Percentiles rank a stretch among this genome's conserved stretches.
Conservation (phyloP, 352 stramenopile species). For the Phytopythium oedochilum region DNA sequence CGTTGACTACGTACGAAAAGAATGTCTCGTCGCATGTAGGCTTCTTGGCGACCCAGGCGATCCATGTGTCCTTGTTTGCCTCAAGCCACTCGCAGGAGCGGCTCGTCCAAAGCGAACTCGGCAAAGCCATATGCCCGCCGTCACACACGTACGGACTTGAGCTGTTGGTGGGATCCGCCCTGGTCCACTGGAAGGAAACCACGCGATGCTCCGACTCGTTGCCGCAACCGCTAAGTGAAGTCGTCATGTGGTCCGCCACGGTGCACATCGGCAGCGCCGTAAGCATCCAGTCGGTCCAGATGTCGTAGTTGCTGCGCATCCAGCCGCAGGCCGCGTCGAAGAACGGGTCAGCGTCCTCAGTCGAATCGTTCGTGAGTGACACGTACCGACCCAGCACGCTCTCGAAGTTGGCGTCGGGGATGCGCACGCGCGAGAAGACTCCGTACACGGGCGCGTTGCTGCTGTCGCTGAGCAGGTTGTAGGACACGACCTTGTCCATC, state of each 20-base stretch:
- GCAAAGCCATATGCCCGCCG: conserved; percentile 5
- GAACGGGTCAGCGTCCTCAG: conserved; percentile 2
- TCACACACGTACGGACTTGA: conserved; percentile 23
- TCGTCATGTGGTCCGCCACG: conserved; percentile 8
- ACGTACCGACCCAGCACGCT: background rate
- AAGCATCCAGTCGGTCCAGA: conserved; percentile 23
- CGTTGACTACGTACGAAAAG: conserved; percentile 15
- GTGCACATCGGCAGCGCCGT: conserved; percentile 13
- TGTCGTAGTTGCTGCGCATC: conserved; percentile 17
- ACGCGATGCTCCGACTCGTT: background rate
- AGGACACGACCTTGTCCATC: conserved; percentile 28
- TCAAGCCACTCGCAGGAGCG: conserved; percentile 21
- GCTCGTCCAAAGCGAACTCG: conserved; percentile 10
- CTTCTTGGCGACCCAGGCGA: conserved; percentile 8
- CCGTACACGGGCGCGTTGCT: background rate
- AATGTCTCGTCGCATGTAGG: conserved; percentile 17
- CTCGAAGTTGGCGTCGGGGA: conserved; percentile 10
- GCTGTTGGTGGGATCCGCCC: conserved; percentile 12
- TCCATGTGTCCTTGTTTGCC: conserved; percentile 13
- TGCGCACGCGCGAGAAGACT: conserved; percentile 6
- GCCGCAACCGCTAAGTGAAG: conserved; percentile 6
- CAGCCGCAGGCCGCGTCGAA: conserved; percentile 22
- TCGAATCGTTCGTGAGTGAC: background rate
- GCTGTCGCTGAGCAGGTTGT: conserved; percentile 5
- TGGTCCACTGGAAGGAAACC: conserved; percentile 13